These are phyloP conservation scores for Ceratobasidium sp. DNA, from an alignment of 1,284 basidiomycete species.

Conservation along the genomic window DNA sequence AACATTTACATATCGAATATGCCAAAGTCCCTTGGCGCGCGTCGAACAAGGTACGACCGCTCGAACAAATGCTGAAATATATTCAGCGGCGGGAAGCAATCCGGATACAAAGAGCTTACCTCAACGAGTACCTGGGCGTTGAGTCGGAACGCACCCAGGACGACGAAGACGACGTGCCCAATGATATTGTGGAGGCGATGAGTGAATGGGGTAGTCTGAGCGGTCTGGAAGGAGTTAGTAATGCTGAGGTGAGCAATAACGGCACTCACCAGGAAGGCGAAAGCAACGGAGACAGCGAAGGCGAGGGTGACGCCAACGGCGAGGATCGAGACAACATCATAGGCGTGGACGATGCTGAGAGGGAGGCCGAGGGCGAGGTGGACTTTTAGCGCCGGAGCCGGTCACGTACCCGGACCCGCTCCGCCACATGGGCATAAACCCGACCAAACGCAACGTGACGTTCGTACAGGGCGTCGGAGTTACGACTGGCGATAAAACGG, in stretches of 20 bases:
- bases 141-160: neutral
- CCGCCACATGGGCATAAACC: neutral
- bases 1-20: constrained; percentile 45
- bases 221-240: too few species aligned
- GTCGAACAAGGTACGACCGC: constrained; percentile 31
- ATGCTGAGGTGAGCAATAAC: too few species aligned
- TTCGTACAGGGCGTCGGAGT: neutral
- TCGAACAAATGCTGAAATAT: constrained; percentile 45
- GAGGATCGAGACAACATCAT: neutral
- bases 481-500: neutral
- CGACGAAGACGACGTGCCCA: too few species aligned
- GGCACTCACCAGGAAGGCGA: too few species aligned
- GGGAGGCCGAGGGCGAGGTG: neutral
- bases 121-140: constrained; percentile 13
- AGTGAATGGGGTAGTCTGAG: too few species aligned
- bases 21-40: constrained; percentile 46
- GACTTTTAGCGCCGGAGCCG: neutral
- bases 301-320: neutral
- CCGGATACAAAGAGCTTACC: neutral
- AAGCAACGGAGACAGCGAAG: too few species aligned
- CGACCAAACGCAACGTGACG: neutral
- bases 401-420: constrained; percentile 10
- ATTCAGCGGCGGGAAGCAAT: constrained; percentile 36
- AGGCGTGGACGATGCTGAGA: neutral
- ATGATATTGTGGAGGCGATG: too few species aligned